These are phyloP conservation scores for Huntiella moniliformis DNA, from an alignment of 2,329 filamentous ascomycete species.

Conservation along the genomic window DNA sequence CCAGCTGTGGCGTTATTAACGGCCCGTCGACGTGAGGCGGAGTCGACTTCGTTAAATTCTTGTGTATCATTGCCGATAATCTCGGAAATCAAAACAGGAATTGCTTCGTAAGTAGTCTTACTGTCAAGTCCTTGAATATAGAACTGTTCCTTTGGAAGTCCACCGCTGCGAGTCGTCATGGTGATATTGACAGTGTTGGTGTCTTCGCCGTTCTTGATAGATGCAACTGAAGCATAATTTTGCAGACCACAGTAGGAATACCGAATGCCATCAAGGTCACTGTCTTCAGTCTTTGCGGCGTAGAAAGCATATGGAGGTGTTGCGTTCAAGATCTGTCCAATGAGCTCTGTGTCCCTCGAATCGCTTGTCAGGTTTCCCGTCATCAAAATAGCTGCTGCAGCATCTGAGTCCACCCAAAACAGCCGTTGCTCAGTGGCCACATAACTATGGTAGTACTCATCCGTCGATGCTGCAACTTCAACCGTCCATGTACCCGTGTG, in stretches of 20 bases:
- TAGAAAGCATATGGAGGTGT: constrained; percentile 59
- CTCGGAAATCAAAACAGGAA: constrained; percentile 45
- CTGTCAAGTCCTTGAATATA: constrained; percentile 58
- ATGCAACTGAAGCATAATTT: constrained; percentile 42
- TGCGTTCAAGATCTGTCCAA: constrained; percentile 23
- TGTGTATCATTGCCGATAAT: constrained; percentile 26
- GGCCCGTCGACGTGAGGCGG: constrained; percentile 2
- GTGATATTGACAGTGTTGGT: constrained; percentile 32
- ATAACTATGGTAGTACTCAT: constrained; percentile 55
- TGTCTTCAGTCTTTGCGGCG: constrained; percentile 42
- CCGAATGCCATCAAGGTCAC: constrained; percentile 46
- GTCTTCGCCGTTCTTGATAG: constrained; percentile 29
- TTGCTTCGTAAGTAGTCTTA: constrained; percentile 52
- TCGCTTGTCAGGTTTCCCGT: constrained; percentile 53
- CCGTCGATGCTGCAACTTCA: constrained; percentile 65
- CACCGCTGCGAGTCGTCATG: constrained; percentile 50
- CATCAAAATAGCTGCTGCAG: constrained; percentile 55
- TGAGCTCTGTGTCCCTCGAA: constrained; percentile 27
- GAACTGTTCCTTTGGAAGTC: constrained; percentile 70
- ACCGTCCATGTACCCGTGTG: constrained; percentile 58
- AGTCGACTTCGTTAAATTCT: constrained; percentile 13
- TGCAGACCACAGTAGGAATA: constrained; percentile 69
- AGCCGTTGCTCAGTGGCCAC: constrained; percentile 28
- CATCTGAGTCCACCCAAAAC: constrained; percentile 72
- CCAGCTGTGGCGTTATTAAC: constrained; percentile 23